Evolutionary conservation across 202 grass and related monocot genomes (phyloP), one percentile per base, ranked within the genome.

Genomic region (Brachypodium distachyon): DNA sequence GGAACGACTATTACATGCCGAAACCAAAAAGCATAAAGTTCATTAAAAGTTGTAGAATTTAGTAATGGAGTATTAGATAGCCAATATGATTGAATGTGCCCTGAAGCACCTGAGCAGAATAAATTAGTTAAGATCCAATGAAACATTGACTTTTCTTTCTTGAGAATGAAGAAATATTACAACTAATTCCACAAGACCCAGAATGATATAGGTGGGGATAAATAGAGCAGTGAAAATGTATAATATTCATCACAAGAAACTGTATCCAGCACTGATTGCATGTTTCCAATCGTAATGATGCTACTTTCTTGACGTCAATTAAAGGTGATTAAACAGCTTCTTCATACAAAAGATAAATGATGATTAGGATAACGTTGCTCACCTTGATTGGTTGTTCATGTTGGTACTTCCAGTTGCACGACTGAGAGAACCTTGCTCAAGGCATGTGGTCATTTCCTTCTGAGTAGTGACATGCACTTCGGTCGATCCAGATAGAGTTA

Each of bases 301-400:
- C n/a, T 22, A 33, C 43, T 19, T 71, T 28, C 68, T 14, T 60
- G 6, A 43, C 5, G 61, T 44, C 3, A 14, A 22, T 40, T 58
- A 10, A 14, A 13, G 26, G 2, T 32, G 36, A n/a, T 50, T 68
- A 42, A 74, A 31, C 26, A 41, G 81, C 25, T 80, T 71, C 19
- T 29, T 77, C 51, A 7, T 37, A 7, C 7, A 61, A 75, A 70
- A 58, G 73, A 50, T 42, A 75, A 62, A 74, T 22, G 41, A 29
- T 29, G 40, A 9, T 49, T 79, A 40, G 7, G 63, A 25, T 50
- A 47, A 28, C 42, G 28, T 12, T 78, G 16, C 78, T 76, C 83
- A 99, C 96, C 96, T 99, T 39, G 96, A 99, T 40, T 99, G 96
- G 71, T 91, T 99, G 83, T 99, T 99, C 96, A 99, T 99, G 83